phyloP scores from a whole-genome alignment of 805 yeast species.

The Yarrowia bubula region DNA sequence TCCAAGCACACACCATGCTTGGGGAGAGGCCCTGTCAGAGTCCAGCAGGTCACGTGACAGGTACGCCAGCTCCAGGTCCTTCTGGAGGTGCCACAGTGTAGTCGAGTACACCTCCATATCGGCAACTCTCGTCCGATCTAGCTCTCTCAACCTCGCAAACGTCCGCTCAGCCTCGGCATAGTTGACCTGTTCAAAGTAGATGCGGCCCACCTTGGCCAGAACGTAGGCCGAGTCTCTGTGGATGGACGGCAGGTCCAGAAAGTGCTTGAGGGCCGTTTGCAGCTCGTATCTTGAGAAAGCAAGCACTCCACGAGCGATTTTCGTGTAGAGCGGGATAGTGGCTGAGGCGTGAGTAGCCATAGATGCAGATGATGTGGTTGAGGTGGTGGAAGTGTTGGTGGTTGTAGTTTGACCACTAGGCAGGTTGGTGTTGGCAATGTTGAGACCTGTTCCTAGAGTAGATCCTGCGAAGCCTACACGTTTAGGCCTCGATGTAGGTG shows the following conservation, averaged over 20 bases:
- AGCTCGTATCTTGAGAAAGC: constrained; percentile 68
- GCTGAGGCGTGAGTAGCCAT: constrained; percentile 4
- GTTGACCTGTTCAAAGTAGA: constrained; percentile 83
- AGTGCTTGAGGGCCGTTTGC: constrained; percentile 68
- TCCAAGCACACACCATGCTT: constrained; percentile 91
- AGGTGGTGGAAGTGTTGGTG: not conserved
- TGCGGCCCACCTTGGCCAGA: constrained; percentile 69
- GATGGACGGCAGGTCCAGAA: constrained; percentile 60
- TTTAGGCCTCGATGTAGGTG: constrained; percentile 14
- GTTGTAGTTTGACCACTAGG: not conserved
- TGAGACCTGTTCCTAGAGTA: constrained; percentile 3
- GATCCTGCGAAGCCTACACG: constrained; percentile 14
- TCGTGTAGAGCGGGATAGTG: constrained; percentile 41
- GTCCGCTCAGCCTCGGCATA: constrained; percentile 70
- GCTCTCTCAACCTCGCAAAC: constrained; percentile 58
- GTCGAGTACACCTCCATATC: constrained; percentile 95
- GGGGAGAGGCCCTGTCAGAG: constrained; percentile 62
- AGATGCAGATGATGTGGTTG: not conserved
- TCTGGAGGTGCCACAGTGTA: constrained; percentile 86
- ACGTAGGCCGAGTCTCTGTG: constrained; percentile 82
- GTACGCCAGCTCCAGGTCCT: constrained; percentile 72
- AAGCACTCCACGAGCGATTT: constrained; percentile 60
- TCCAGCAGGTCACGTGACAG: constrained; percentile 78
- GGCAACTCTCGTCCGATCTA: constrained; percentile 74
- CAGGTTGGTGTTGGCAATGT: not conserved